Conservation (phyloP, 1,139 yeast species). For the Hemisphaericaspora xylanilytica region DNA sequence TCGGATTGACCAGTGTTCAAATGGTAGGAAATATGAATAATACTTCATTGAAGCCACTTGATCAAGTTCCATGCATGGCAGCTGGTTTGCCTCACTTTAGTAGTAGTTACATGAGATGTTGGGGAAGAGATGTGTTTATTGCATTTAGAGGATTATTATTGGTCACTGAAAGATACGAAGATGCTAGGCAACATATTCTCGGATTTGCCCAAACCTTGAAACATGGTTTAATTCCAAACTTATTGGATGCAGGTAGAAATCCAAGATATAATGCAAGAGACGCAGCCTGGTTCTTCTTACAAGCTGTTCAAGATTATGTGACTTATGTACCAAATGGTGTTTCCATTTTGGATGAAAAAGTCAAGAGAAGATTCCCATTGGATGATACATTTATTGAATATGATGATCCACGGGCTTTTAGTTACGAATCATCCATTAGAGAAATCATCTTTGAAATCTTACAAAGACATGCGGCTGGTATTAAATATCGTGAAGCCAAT, state of each 20-base stretch:
- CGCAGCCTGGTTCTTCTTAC: constrained; percentile 94
- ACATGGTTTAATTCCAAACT: constrained; percentile 92
- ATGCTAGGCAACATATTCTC: constrained; percentile 77
- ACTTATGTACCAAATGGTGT: constrained; percentile 66
- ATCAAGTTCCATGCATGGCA: constrained; percentile 72
- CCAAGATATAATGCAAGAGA: constrained; percentile 97
- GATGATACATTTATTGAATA: constrained; percentile 76
- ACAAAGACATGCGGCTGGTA: constrained; percentile 83
- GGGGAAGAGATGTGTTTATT: constrained; percentile 97
- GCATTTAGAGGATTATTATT: constrained; percentile 78
- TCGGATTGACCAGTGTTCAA: constrained; percentile 82
- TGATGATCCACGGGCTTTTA: constrained; percentile 74
- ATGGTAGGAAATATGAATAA: constrained; percentile 76
- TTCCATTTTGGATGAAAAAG: constrained; percentile 64
- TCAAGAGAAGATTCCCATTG: constrained; percentile 81
- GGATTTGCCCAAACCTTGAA: constrained; percentile 89
- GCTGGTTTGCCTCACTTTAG: constrained; percentile 97
- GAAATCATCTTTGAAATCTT: constrained; percentile 83
- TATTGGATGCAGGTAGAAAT: constrained; percentile 87
- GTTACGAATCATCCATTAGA: constrained; percentile 63
- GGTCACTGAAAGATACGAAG: constrained; percentile 74
- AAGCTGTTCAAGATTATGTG: constrained; percentile 82
- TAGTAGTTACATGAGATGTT: constrained; percentile 88
- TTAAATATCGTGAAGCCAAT: constrained; percentile 88
- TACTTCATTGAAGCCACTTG: constrained; percentile 71